Evolutionary conservation across 306 rosid genomes (phyloP).

Genomic region (Cicer cuneatum): DNA sequence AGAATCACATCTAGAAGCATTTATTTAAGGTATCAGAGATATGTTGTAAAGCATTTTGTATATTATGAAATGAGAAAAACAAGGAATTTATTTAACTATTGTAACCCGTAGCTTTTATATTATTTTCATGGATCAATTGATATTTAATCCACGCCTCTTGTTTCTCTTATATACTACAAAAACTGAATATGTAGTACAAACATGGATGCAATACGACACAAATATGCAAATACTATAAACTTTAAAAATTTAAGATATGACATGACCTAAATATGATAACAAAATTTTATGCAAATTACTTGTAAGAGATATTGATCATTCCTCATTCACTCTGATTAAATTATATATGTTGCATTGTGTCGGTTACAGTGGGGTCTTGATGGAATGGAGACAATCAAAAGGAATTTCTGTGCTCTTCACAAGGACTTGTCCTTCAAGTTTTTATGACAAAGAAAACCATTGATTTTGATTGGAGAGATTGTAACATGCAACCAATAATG

Average conservation of each 20-base stretch:
- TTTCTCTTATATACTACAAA: neutral
- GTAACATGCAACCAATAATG: neutral
- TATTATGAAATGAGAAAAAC: neutral
- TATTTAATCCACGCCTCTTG: neutral
- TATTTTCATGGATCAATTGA: slow-evolving; percentile 4
- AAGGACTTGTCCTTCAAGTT: slow-evolving; percentile 25
- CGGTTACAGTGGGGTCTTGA: neutral
- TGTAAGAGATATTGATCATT: too few relatives aligned
- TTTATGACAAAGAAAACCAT: neutral
- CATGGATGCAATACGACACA: neutral
- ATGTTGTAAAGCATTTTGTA: slow-evolving; percentile 14
- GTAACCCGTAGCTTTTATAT: neutral
- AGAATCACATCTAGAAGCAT: neutral
- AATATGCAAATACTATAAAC: too few relatives aligned
- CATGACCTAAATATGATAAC: too few relatives aligned
- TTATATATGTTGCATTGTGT: slow-evolving; percentile 15
- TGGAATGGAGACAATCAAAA: slow-evolving; percentile 21
- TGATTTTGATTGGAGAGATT: slow-evolving; percentile 29
- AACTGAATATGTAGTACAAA: neutral
- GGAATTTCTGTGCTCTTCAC: slow-evolving; percentile 37
- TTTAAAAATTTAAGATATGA: too few relatives aligned
- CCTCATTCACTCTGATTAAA: neutral
- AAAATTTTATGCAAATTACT: too few relatives aligned
- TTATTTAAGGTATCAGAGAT: neutral
- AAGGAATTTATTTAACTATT: neutral